phyloP scores from a whole-genome alignment of 1,139 yeast species.

The Scheffersomyces segobiensis region DNA sequence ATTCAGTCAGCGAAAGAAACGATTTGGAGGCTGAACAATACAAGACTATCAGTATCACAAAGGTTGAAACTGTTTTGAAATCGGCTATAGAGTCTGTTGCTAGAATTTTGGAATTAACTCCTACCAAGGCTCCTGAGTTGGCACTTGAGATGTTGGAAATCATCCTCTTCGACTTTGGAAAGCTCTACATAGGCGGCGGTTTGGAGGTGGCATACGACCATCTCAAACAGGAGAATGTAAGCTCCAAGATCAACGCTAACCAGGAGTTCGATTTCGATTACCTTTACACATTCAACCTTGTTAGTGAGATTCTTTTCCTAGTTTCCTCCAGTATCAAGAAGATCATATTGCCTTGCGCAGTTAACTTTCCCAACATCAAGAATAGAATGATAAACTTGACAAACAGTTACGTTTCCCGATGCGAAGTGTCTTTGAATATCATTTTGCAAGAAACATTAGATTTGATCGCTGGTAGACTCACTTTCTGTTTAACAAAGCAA shows the following conservation, averaged over 20 bases:
- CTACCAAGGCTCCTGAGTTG: constrained; percentile 61
- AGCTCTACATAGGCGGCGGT: constrained; percentile 71
- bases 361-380: constrained; percentile 60
- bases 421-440: constrained; percentile 69
- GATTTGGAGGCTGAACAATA: constrained; percentile 27
- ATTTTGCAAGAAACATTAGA: constrained; percentile 62
- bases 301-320: constrained; percentile 64
- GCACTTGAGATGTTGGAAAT: constrained; percentile 69
- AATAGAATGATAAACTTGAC: constrained; percentile 63
- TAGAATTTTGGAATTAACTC: constrained; percentile 72
- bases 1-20: constrained; percentile 22
- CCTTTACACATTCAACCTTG: constrained; percentile 52
- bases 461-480: constrained; percentile 48
- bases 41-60: constrained; percentile 38
- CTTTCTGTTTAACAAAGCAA: constrained; percentile 56
- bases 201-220: constrained; percentile 66
- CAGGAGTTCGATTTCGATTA: constrained; percentile 42
- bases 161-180: constrained; percentile 68
- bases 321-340: constrained; percentile 72
- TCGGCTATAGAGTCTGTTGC: constrained; percentile 80
- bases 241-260: constrained; percentile 22
- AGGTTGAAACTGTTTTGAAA: constrained; percentile 65
- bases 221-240: constrained; percentile 29
- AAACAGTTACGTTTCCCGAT: constrained; percentile 64
- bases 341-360: constrained; percentile 70